phyloP scores from a whole-genome alignment of 148 eudicot genomes.

The Polygonum maritimum region DNA sequence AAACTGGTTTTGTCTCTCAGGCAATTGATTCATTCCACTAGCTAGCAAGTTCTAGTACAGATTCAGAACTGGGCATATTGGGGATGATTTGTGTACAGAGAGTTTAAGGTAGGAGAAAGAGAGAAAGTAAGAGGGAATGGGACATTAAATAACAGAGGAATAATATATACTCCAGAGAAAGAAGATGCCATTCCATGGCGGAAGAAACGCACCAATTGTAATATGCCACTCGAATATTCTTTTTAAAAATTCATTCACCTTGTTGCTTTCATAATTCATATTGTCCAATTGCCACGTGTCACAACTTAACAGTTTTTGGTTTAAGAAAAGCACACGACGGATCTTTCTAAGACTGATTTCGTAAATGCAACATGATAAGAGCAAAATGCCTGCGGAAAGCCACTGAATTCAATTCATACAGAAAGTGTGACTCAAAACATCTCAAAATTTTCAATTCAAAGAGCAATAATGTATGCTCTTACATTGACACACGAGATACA shows the following conservation, averaged over 20 bases:
- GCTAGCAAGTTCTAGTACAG: too few species aligned
- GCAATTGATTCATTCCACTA: background rate
- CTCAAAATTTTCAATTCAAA: too few species aligned
- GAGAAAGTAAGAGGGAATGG: background rate
- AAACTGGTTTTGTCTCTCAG: too few species aligned
- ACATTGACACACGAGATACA: too few species aligned
- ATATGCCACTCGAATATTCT: slow-evolving; percentile 8
- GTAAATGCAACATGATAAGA: too few species aligned
- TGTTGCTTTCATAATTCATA: slow-evolving; percentile 1
- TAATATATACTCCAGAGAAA: background rate
- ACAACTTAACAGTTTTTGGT: background rate
- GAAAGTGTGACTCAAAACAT: too few species aligned
- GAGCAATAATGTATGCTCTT: too few species aligned
- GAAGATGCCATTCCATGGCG: background rate
- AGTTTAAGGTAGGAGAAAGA: background rate
- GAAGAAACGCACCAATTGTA: slow-evolving; percentile 7
- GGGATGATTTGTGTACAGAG: background rate
- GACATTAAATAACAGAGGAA: background rate
- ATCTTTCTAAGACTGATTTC: too few species aligned
- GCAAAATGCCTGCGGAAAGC: too few species aligned
- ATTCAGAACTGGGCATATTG: too few species aligned
- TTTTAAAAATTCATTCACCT: background rate
- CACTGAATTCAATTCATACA: too few species aligned
- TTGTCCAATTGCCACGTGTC: background rate
- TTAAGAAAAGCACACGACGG: too few species aligned